These are phyloP conservation scores for Solanum megistacrolobum DNA, from an alignment of 257 asterid species.

Conservation along the genomic window DNA sequence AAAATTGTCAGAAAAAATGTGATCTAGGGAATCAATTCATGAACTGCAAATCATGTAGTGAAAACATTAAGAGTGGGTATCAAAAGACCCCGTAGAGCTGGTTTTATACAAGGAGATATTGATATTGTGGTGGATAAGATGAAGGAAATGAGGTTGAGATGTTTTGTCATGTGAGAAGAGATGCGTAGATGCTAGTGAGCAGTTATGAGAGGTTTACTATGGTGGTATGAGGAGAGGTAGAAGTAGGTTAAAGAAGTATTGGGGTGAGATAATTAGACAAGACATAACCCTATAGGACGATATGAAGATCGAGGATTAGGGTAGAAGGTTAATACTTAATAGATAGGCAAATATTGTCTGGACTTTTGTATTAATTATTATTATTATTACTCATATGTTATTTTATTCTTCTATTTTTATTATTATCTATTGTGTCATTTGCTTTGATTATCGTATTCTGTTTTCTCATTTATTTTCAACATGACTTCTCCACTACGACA, in stretches of 20 bases:
- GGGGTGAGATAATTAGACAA: background rate
- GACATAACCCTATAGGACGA: background rate
- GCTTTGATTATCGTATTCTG: background rate
- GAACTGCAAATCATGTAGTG: background rate
- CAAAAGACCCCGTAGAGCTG: background rate
- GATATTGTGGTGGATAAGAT: background rate
- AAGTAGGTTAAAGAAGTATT: background rate
- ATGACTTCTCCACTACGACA: background rate
- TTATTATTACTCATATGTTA: background rate
- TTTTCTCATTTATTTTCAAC: background rate
- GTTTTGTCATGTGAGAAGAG: background rate
- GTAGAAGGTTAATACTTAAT: background rate
- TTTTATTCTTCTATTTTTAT: background rate
- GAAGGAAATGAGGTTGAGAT: background rate
- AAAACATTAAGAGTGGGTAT: background rate
- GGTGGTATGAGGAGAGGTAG: background rate
- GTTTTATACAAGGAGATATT: background rate
- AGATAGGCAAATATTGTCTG: background rate
- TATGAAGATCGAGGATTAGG: background rate
- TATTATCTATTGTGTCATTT: background rate
- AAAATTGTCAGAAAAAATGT: background rate
- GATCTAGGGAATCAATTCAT: background rate
- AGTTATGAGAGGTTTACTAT: background rate
- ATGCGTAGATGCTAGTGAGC: background rate
- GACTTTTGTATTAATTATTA: too few species aligned